phyloP scores from a whole-genome alignment of 169 alveolate genomes.

The Cryptosporidium canis region DNA sequence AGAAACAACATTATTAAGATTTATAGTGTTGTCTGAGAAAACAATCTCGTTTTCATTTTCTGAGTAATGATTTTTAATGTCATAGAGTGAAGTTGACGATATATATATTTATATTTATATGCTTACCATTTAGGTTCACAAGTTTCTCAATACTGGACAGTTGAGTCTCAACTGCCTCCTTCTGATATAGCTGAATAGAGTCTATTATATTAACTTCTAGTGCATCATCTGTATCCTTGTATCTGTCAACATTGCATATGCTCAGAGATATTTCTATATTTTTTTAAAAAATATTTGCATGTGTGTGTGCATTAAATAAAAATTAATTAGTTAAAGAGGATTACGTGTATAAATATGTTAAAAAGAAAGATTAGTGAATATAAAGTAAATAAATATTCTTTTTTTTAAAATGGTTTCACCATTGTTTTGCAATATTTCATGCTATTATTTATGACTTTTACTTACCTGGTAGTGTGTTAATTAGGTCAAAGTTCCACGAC shows the following conservation, averaged over 20 bases:
- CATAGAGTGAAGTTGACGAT: not conserved
- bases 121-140: constrained; percentile 30
- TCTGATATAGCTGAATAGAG: constrained; percentile 33
- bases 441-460: too few species aligned
- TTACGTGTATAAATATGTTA: too few species aligned
- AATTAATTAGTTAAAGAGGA: too few species aligned
- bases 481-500: constrained; percentile 35
- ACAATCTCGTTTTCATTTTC: constrained; percentile 18
- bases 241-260: constrained; percentile 35
- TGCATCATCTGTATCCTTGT: constrained; percentile 54
- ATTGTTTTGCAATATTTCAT: too few species aligned
- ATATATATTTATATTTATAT: not conserved
- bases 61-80: not conserved
- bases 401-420: too few species aligned
- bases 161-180: constrained; percentile 66
- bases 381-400: too few species aligned
- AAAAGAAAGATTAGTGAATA: not conserved
- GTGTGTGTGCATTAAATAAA: too few species aligned
- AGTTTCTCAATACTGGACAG: constrained; percentile 1
- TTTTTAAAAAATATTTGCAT: not conserved
- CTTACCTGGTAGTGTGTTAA: constrained; percentile 36
- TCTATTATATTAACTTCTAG: constrained; percentile 20
- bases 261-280: constrained; percentile 26
- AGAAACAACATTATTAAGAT: not conserved
- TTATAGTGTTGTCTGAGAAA: constrained; percentile 3